A percentile compares a stretch with the other conserved stretches of the same genome.
Conservation (phyloP, 1,284 basidiomycete species). For the Cutaneotrichosporon daszewskae region DNA sequence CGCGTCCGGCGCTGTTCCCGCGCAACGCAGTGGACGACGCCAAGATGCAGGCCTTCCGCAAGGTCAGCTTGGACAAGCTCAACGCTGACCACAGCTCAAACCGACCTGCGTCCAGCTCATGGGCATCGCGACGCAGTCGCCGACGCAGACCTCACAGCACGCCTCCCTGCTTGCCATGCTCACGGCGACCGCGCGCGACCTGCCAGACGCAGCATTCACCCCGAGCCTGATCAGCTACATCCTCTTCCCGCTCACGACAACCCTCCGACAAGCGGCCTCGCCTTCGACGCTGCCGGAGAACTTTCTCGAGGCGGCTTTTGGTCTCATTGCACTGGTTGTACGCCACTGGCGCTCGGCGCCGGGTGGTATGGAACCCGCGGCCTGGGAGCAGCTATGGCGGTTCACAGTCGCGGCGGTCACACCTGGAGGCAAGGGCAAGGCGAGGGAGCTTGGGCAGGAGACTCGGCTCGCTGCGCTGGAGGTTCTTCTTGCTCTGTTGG, state of each 20-base stretch:
- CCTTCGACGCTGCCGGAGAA: conserved; percentile 66
- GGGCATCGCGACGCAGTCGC: conserved; percentile 57
- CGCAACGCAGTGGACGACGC: conserved; percentile 2
- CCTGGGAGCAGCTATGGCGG: conserved; percentile 78
- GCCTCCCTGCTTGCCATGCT: conserved; percentile 57
- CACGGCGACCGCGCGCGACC: conserved; percentile 50
- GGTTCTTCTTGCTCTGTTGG: conserved; percentile 31
- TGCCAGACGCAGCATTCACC: conserved; percentile 51
- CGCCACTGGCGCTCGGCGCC: conserved; percentile 72
- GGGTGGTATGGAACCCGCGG: conserved; percentile 52
- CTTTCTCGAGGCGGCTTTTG: conserved; percentile 67
- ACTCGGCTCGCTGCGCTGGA: conserved; percentile 28
- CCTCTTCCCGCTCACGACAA: conserved; percentile 76
- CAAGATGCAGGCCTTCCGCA: conserved; percentile 37
- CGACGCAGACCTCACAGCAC: conserved; percentile 53
- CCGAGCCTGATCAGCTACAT: conserved; percentile 70
- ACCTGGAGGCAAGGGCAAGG: conserved; percentile 63
- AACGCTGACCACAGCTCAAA: conserved; percentile 58
- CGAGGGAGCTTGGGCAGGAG: conserved; percentile 36
- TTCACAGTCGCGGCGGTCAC: conserved; percentile 57
- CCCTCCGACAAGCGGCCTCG: conserved; percentile 63
- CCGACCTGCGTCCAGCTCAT: conserved; percentile 70
- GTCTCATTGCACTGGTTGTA: conserved; percentile 58
- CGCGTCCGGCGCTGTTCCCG: not conserved
- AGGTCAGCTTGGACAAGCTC: conserved; percentile 14